Evolutionary conservation across 805 yeast species (phyloP).

Genomic region (Kodamaea jinghongensis): DNA sequence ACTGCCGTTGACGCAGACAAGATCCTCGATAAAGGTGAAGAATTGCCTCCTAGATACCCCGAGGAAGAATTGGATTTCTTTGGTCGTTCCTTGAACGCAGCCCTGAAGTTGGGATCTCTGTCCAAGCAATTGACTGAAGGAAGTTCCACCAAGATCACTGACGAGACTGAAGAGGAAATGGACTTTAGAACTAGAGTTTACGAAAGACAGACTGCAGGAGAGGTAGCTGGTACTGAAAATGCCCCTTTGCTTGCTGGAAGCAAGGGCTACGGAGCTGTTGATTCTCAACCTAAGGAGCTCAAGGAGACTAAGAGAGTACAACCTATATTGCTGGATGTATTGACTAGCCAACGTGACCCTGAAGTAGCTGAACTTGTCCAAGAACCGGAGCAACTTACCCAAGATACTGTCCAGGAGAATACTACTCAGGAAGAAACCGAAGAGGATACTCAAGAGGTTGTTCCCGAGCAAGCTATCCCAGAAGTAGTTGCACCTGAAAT

Average conservation of each 20-base stretch:
- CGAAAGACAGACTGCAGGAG: constrained; percentile 14
- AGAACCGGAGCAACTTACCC: not conserved
- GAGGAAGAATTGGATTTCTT: constrained; percentile 61
- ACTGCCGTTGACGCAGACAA: constrained; percentile 35
- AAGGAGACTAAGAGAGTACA: too few relatives aligned
- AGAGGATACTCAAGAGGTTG: not conserved
- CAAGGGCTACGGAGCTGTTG: constrained; percentile 6
- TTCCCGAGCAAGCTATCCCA: not conserved
- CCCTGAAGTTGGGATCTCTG: constrained; percentile 28
- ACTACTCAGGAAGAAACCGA: not conserved
- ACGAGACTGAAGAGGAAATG: constrained; percentile 37
- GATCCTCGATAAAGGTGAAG: constrained; percentile 68
- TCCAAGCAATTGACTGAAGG: constrained; percentile 16
- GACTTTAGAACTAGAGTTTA: constrained; percentile 32
- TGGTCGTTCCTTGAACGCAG: constrained; percentile 37
- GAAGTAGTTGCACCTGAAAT: too few relatives aligned
- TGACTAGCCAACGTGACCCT: too few relatives aligned
- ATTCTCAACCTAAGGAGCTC: too few relatives aligned
- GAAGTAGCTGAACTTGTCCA: not conserved
- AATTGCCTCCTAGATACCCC: constrained; percentile 69
- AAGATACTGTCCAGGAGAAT: not conserved
- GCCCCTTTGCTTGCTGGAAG: constrained; percentile 7
- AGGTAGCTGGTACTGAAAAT: constrained; percentile 8
- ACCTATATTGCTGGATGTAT: too few relatives aligned
- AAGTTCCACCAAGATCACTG: constrained; percentile 17